Percentiles rank a stretch among this genome's conserved stretches.
phyloP scores from a whole-genome alignment of 768 basidiomycete species.

The Dacryopinax primogenitus region DNA sequence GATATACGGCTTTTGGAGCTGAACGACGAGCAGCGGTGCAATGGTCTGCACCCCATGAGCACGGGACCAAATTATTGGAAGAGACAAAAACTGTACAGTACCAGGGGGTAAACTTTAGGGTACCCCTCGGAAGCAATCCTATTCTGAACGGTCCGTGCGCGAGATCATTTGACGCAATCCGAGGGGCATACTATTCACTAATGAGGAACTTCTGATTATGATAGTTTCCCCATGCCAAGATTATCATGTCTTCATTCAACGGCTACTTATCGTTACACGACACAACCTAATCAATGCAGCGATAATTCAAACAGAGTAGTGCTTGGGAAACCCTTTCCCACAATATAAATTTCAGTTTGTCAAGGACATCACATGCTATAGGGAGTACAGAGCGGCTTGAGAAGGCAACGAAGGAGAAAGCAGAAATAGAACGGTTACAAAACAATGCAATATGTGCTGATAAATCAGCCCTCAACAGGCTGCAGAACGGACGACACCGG shows the following conservation, averaged over 20 bases:
- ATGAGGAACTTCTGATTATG: not conserved
- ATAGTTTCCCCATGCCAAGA: not conserved
- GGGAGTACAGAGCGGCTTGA: constrained; percentile 7
- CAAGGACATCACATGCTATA: constrained; percentile 4
- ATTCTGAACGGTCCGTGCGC: not conserved
- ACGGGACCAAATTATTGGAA: constrained; percentile 7
- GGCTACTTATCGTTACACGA: not conserved
- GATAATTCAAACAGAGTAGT: not conserved
- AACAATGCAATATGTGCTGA: not conserved
- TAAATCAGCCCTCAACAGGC: not conserved
- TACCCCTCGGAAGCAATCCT: not conserved
- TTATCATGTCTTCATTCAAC: not conserved
- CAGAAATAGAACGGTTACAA: not conserved
- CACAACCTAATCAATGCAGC: not conserved
- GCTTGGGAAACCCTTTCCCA: not conserved
- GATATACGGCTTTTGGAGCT: constrained; percentile 7
- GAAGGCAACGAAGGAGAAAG: not conserved
- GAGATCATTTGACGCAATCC: too few species aligned
- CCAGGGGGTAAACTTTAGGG: not conserved
- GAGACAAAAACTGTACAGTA: not conserved
- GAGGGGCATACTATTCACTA: too few species aligned
- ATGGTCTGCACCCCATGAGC: not conserved
- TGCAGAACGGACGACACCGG: constrained; percentile 1
- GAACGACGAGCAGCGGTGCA: constrained; percentile 6
- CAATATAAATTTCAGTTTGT: constrained; percentile 1